phyloP scores from a whole-genome alignment of 495 filamentous ascomycete genomes.

The Beverwykella pulmonaria region DNA sequence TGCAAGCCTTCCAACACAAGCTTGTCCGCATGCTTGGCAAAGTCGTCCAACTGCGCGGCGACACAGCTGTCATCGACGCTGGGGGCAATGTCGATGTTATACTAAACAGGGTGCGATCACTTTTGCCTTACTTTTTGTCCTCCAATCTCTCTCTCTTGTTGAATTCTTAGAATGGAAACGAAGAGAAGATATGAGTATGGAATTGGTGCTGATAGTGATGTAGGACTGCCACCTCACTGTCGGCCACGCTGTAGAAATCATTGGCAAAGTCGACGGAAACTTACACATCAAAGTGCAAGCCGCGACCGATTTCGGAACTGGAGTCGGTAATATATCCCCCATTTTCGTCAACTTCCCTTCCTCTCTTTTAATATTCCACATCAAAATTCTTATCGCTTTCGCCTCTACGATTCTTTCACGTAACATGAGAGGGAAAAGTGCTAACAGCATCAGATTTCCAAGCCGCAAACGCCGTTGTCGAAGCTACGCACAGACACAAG shows the following conservation, averaged over 20 bases:
- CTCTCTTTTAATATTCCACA: neutral
- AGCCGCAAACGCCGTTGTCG: slow-evolving; percentile 78
- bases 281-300: slow-evolving; percentile 73
- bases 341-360: neutral
- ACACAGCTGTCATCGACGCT: slow-evolving; percentile 76
- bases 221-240: slow-evolving; percentile 77
- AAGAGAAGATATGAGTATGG: neutral
- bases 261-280: slow-evolving; percentile 87
- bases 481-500: slow-evolving; percentile 84
- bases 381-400: too few species aligned
- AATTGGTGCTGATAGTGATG: too few species aligned
- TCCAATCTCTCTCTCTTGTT: neutral
- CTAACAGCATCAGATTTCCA: slow-evolving; percentile 87
- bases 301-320: slow-evolving; percentile 75
- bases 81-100: slow-evolving; percentile 70
- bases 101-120: slow-evolving; percentile 66
- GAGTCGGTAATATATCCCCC: slow-evolving; percentile 58
- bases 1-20: slow-evolving; percentile 46
- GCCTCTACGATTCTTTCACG: too few species aligned
- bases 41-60: slow-evolving; percentile 76
- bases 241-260: slow-evolving; percentile 81
- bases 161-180: too few species aligned
- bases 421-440: too few species aligned
- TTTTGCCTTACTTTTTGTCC: neutral
- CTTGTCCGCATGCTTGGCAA: slow-evolving; percentile 86